Evolutionary conservation across 768 basidiomycete genomes (phyloP), one percentile per base, ranked within the genome.

Genomic region (Collybia sordida): DNA sequence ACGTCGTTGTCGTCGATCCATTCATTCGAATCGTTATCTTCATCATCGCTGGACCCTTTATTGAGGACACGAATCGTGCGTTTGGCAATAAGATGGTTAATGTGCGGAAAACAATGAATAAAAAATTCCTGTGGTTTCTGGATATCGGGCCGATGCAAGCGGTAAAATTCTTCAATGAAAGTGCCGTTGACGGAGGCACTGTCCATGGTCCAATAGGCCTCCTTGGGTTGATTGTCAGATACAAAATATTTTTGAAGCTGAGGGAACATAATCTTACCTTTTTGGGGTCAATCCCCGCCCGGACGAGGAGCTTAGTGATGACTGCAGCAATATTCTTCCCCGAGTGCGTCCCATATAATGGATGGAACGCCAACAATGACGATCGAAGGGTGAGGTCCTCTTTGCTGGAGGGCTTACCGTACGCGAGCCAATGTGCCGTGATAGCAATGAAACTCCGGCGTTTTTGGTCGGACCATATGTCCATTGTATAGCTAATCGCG

Each of bases 71-170:
- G 45, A 19, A 60, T 18, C 6, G 46, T 28, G 35, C 57, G 59
- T 18, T 47, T 39, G 3, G 44, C 43, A 44, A 49, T 58, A 11
- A 56, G 54, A 46, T 61, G 53, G 14, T 49, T 40, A n/a, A 63
- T 57, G 25, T 63, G 59, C 0, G 57, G 57, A n/a, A 64, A 56
- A 40, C 62, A 63, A 36, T 47, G 35, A 18, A 64, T 47, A 3
- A 37, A n/a, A 15, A 17, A 23, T 22, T 58, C 54, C 6, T 42
- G 21, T 3, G 34, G 9, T 19, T 61, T 22, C 3, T 18, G 3
- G 4, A 56, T 49, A 5, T 50, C 45, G 14, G 38, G 47, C 11
- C 15, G 11, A 22, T 45, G 11, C 14, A 17, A 14, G 3, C 39
- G 19, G 15, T 56, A 19, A 9, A 45, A 21, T 7, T 38, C 27